A percentile compares a stretch with the other conserved stretches of the same genome.
Conservation (phyloP, 2,329 filamentous ascomycete genomes). For the Apiospora sp. region DNA sequence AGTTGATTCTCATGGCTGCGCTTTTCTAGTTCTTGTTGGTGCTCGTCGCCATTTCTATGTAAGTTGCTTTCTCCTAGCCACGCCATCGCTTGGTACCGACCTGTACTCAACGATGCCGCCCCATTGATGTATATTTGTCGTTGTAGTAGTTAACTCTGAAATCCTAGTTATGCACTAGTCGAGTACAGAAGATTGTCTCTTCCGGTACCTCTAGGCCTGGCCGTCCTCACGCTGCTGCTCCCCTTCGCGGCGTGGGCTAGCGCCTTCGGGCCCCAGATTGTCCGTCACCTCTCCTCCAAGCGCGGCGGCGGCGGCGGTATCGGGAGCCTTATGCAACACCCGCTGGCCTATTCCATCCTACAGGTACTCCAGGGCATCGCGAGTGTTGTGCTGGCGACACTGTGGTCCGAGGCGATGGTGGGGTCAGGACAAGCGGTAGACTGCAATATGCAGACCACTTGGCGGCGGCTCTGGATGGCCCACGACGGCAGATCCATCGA, state of each 20-base stretch:
- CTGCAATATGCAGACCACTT: conserved; percentile 65
- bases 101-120: background rate
- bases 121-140: background rate
- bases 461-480: conserved; percentile 60
- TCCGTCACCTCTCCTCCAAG: background rate
- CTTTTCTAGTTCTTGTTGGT: background rate
- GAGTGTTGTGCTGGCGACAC: conserved; percentile 53
- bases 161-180: conserved; percentile 39
- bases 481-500: conserved; percentile 61
- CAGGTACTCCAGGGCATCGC: conserved; percentile 53
- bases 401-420: conserved; percentile 44
- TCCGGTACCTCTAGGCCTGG: conserved; percentile 40
- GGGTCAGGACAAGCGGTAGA: conserved; percentile 42
- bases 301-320: background rate
- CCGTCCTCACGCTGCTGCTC: conserved; percentile 40
- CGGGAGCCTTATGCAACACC: background rate
- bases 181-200: conserved; percentile 39
- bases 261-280: conserved; percentile 32
- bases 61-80: background rate
- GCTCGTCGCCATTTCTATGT: background rate
- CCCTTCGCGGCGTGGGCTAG: conserved; percentile 40
- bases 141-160: background rate
- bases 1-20: background rate
- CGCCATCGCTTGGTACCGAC: background rate
- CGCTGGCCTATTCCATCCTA: conserved; percentile 40